Conservation (phyloP, 306 rosid species). For the Potentilla sterilis region DNA sequence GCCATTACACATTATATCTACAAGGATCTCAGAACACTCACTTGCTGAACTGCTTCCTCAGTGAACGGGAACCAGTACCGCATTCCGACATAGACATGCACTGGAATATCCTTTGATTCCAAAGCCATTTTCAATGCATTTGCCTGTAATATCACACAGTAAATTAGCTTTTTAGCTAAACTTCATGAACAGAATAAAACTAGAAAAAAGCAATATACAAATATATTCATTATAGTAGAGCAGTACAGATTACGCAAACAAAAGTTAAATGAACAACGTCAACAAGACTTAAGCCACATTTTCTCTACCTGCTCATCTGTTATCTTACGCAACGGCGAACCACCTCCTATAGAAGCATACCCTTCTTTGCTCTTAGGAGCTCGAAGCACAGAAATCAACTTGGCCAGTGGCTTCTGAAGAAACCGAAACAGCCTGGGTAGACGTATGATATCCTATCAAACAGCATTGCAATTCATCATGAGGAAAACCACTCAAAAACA, state of each 20-base stretch:
- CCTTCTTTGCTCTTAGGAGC: slow-evolving; percentile 99
- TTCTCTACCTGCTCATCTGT: slow-evolving; percentile 85
- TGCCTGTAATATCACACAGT: slow-evolving; percentile 52
- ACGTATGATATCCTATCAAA: slow-evolving; percentile 84
- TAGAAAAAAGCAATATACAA: background rate
- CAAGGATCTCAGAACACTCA: slow-evolving; percentile 25
- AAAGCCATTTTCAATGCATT: slow-evolving; percentile 77
- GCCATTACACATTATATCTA: background rate
- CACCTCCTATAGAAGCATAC: slow-evolving; percentile 98
- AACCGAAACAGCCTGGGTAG: slow-evolving; percentile 85
- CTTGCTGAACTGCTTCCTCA: slow-evolving; percentile 94
- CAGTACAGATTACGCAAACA: slow-evolving; percentile 6
- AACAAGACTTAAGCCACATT: background rate
- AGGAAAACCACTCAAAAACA: slow-evolving; percentile 16
- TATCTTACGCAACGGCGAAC: slow-evolving; percentile 95
- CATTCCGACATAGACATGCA: slow-evolving; percentile 89
- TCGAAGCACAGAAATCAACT: slow-evolving; percentile 76
- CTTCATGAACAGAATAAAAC: background rate
- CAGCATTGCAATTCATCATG: slow-evolving; percentile 19
- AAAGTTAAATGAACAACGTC: background rate
- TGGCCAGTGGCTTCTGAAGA: slow-evolving; percentile 84
- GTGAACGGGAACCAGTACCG: slow-evolving; percentile 99
- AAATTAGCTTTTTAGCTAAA: background rate
- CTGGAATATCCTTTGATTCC: slow-evolving; percentile 71
- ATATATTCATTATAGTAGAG: background rate